A percentile compares a stretch with the other conserved stretches of the same genome.
Evolutionary conservation across 2,329 filamentous ascomycete species (phyloP).

Genomic region (Apiospora arundinis): DNA sequence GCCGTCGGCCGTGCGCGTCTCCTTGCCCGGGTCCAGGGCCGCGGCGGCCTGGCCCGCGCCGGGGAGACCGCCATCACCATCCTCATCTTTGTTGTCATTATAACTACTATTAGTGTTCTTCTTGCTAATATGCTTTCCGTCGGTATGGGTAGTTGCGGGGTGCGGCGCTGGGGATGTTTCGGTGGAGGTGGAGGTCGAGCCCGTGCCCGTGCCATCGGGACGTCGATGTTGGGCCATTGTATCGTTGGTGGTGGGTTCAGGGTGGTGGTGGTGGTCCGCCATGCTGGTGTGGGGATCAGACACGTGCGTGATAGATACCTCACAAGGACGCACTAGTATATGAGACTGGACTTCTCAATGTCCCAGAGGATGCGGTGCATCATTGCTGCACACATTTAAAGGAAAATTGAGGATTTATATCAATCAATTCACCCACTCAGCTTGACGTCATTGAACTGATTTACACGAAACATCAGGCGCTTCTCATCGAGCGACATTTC

Average conservation of each 20-base stretch:
- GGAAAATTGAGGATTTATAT: not conserved
- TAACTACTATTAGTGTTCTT: not conserved
- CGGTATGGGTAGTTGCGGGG: not conserved
- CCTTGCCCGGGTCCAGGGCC: conserved; percentile 1
- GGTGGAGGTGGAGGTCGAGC: not conserved
- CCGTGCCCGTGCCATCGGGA: no score
- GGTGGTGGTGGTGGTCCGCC: not conserved
- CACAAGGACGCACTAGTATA: not conserved
- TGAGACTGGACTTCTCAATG: not conserved
- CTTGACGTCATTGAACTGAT: not conserved
- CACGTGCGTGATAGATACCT: not conserved
- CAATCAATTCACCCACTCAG: not conserved
- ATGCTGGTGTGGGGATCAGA: not conserved
- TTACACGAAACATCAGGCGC: not conserved
- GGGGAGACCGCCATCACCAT: not conserved
- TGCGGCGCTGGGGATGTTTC: not conserved
- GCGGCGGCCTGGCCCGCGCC: not conserved
- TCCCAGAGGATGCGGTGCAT: not conserved
- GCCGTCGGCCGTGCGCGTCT: conserved; percentile 18
- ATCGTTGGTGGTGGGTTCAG: not conserved
- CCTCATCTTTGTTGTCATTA: not conserved
- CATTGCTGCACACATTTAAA: not conserved
- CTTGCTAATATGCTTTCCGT: no score
- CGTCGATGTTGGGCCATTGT: not conserved
- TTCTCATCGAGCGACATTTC: not conserved